phyloP scores from a whole-genome alignment of 1,284 basidiomycete genomes.

The Crucibulum cyathiforme region DNA sequence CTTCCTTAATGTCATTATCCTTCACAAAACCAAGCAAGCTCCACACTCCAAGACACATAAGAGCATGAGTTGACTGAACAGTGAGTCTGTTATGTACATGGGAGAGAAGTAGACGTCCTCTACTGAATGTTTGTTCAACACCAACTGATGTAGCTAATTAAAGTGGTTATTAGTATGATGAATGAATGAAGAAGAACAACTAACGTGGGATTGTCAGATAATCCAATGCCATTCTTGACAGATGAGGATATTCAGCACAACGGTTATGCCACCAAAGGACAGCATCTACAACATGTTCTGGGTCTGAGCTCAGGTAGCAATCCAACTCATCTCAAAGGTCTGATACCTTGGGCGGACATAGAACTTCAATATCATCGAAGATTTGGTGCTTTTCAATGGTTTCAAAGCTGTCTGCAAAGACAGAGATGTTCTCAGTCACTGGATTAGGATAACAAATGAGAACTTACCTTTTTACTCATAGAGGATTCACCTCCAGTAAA shows the following conservation, averaged over 20 bases:
- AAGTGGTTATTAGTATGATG: neutral
- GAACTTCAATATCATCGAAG: slow-evolving; percentile 9
- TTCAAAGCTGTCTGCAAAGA: too few species aligned
- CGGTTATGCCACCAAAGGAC: slow-evolving; percentile 9
- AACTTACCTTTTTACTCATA: neutral
- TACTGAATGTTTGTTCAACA: slow-evolving; percentile 35
- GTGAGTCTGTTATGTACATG: slow-evolving; percentile 32
- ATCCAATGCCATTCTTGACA: slow-evolving; percentile 17
- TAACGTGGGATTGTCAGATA: slow-evolving; percentile 18
- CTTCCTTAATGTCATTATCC: slow-evolving; percentile 14
- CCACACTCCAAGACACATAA: slow-evolving; percentile 38
- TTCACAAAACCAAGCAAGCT: slow-evolving; percentile 22
- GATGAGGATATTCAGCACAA: neutral
- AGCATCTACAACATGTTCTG: slow-evolving; percentile 10
- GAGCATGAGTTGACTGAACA: slow-evolving; percentile 23
- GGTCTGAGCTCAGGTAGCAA: slow-evolving; percentile 11
- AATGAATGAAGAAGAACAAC: neutral
- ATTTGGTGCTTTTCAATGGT: too few species aligned
- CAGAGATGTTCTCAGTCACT: neutral
- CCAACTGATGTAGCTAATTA: slow-evolving; percentile 27
- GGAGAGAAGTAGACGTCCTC: slow-evolving; percentile 28
- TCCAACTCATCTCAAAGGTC: slow-evolving; percentile 11
- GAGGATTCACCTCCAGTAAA: neutral
- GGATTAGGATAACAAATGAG: neutral
- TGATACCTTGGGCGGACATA: neutral